These are phyloP conservation scores for Trypanosoma rangeli DNA, from an alignment of 208 protist genomes.

Conservation along the genomic window DNA sequence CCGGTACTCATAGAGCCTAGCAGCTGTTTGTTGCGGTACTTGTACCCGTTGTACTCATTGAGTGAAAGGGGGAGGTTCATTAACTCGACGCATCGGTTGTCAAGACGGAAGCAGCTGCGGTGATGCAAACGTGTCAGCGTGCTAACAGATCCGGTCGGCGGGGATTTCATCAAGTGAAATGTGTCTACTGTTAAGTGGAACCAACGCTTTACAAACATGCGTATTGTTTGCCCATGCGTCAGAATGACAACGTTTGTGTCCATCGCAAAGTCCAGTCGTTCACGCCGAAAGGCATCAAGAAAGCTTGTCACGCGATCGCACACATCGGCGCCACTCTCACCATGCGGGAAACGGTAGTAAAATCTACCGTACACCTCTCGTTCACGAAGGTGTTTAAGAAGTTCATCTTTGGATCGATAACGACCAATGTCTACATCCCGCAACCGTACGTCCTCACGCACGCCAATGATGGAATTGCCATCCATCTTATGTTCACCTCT, in stretches of 20 bases:
- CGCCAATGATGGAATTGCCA: slow-evolving; percentile 67
- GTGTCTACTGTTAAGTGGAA: slow-evolving; percentile 91
- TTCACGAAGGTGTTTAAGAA: slow-evolving; percentile 65
- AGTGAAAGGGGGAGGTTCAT: slow-evolving; percentile 79
- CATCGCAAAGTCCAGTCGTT: slow-evolving; percentile 80
- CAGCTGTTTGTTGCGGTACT: slow-evolving; percentile 88
- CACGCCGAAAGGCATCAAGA: slow-evolving; percentile 83
- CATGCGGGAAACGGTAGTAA: slow-evolving; percentile 92
- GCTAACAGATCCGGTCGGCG: slow-evolving; percentile 62
- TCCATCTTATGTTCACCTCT: slow-evolving; percentile 23
- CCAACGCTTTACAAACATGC: slow-evolving; percentile 91
- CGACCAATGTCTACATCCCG: slow-evolving; percentile 93
- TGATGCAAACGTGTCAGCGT: slow-evolving; percentile 80
- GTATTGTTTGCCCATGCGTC: slow-evolving; percentile 87
- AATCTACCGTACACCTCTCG: slow-evolving; percentile 88
- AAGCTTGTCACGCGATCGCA: slow-evolving; percentile 92
- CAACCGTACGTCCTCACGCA: slow-evolving; percentile 90
- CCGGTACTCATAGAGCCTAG: slow-evolving; percentile 88
- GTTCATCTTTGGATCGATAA: slow-evolving; percentile 66
- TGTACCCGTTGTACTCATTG: slow-evolving; percentile 88
- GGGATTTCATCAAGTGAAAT: slow-evolving; percentile 83
- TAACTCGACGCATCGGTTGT: slow-evolving; percentile 59
- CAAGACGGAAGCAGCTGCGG: slow-evolving; percentile 72
- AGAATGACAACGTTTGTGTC: slow-evolving; percentile 89
- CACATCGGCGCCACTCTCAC: slow-evolving; percentile 92